Evolutionary conservation across 345 rosid genomes (phyloP).

Genomic region (Sisymbrium altissimum): DNA sequence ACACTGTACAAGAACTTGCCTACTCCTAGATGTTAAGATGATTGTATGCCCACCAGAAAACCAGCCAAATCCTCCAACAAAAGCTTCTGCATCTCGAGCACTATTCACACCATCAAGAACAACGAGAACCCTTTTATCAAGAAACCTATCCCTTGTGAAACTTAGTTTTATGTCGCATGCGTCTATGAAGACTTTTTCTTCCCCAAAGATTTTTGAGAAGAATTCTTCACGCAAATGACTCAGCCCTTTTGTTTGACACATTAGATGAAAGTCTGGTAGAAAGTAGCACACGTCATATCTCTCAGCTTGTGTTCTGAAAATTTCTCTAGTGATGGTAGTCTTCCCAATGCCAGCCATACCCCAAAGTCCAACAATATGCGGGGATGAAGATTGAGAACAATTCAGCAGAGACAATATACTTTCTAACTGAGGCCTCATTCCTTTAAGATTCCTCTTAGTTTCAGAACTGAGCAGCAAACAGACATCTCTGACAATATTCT

Average conservation of each 20-base stretch:
- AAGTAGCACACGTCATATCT: constrained; percentile 8
- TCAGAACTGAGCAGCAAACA: background rate
- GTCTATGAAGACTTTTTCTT: background rate
- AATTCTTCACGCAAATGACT: constrained; percentile 14
- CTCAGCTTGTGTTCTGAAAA: constrained; percentile 6
- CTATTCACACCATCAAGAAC: constrained; percentile 32
- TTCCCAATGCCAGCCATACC: constrained; percentile 34
- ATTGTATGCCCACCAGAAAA: constrained; percentile 30
- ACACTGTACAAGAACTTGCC: constrained; percentile 24
- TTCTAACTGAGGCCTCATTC: background rate
- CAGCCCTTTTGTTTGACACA: constrained; percentile 10
- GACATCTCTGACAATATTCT: constrained; percentile 6
- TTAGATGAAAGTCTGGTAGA: constrained; percentile 25
- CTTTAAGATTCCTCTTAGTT: background rate
- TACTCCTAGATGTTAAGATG: constrained; percentile 31
- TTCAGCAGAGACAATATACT: background rate
- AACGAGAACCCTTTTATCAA: constrained; percentile 16
- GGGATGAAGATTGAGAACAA: background rate
- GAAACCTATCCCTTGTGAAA: constrained; percentile 2
- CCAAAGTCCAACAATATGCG: constrained; percentile 27
- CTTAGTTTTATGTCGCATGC: constrained; percentile 5
- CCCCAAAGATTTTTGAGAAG: constrained; percentile 23
- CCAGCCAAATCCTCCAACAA: constrained; percentile 23
- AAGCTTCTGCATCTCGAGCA: constrained; percentile 16
- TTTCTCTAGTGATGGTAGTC: background rate